Percentiles rank a stretch among this genome's conserved stretches.
These are phyloP conservation scores for Selaginella tamariscina DNA, from an alignment of 75 land plant species.

Conservation along the genomic window DNA sequence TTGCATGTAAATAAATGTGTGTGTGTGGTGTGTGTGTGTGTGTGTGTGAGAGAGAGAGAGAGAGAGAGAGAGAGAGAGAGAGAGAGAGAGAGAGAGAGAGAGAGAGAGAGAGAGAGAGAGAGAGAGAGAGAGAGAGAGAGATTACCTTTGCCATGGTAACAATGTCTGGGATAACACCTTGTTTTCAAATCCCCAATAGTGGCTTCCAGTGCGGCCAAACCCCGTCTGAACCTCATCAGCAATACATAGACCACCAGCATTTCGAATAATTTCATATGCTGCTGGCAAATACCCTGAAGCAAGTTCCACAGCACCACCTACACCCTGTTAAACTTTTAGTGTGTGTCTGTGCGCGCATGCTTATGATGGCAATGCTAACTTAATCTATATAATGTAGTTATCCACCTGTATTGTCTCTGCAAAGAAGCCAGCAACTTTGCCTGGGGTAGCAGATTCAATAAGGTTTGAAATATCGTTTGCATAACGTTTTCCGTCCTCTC, in stretches of 20 bases:
- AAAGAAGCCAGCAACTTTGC: constrained; percentile 76
- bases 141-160: constrained; percentile 88
- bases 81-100: too few species aligned
- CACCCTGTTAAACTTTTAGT: constrained; percentile 40
- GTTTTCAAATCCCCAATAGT: constrained; percentile 87
- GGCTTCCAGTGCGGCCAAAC: constrained; percentile 80
- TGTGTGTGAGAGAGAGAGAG: too few species aligned
- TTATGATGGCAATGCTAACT: not conserved
- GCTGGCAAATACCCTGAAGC: constrained; percentile 86
- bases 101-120: too few species aligned
- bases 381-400: not conserved
- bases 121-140: not conserved
- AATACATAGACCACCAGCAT: constrained; percentile 87
- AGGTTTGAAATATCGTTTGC: constrained; percentile 77
- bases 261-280: constrained; percentile 56
- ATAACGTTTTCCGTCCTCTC: constrained; percentile 79
- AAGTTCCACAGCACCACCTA: constrained; percentile 84
- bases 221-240: constrained; percentile 93
- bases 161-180: constrained; percentile 80
- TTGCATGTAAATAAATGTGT: too few species aligned
- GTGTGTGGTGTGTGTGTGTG: too few species aligned
- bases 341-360: not conserved
- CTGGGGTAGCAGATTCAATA: constrained; percentile 69
- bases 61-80: too few species aligned
- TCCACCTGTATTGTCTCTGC: constrained; percentile 85